Evolutionary conservation across 495 filamentous ascomycete genomes (phyloP).

Genomic region (Podospora comata): DNA sequence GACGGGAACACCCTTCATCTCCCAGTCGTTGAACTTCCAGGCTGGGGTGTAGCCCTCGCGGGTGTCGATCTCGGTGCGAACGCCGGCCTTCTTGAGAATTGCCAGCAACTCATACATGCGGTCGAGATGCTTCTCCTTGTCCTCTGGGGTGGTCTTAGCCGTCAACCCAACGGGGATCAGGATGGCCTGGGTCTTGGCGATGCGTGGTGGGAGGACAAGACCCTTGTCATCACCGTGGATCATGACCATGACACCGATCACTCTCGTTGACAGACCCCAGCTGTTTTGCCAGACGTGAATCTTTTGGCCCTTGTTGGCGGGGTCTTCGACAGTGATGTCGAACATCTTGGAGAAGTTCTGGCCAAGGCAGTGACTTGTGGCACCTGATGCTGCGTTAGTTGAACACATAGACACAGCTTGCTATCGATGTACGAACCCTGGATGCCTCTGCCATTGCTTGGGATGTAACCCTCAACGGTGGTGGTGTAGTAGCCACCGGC

Average conservation of each 20-base stretch:
- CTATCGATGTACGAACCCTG: conserved; percentile 49
- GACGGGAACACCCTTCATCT: conserved; percentile 88
- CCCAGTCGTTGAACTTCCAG: conserved; percentile 96
- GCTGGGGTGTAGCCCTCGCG: conserved; percentile 87
- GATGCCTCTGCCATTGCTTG: conserved; percentile 90
- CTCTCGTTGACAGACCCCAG: conserved; percentile 93
- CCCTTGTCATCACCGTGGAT: conserved; percentile 94
- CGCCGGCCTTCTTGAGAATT: conserved; percentile 60
- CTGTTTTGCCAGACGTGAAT: conserved; percentile 96
- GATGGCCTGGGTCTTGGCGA: conserved; percentile 79
- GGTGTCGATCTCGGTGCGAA: conserved; percentile 70
- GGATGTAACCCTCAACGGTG: conserved; percentile 92
- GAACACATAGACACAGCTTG: neutral
- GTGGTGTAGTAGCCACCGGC: conserved; percentile 94
- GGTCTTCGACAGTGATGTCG: conserved; percentile 92
- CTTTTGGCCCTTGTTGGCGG: conserved; percentile 63
- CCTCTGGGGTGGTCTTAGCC: conserved; percentile 75
- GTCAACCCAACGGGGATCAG: conserved; percentile 94
- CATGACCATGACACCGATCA: conserved; percentile 97
- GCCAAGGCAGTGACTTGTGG: conserved; percentile 87
- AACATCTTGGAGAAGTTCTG: conserved; percentile 99
- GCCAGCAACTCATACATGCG: conserved; percentile 65
- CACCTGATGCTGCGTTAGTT: conserved; percentile 37
- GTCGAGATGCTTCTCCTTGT: conserved; percentile 65
- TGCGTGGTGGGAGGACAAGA: conserved; percentile 66